Percentiles rank a stretch among this genome's conserved stretches.
Evolutionary conservation across 768 basidiomycete species (phyloP).

Genomic region (Polyporus arcularius): DNA sequence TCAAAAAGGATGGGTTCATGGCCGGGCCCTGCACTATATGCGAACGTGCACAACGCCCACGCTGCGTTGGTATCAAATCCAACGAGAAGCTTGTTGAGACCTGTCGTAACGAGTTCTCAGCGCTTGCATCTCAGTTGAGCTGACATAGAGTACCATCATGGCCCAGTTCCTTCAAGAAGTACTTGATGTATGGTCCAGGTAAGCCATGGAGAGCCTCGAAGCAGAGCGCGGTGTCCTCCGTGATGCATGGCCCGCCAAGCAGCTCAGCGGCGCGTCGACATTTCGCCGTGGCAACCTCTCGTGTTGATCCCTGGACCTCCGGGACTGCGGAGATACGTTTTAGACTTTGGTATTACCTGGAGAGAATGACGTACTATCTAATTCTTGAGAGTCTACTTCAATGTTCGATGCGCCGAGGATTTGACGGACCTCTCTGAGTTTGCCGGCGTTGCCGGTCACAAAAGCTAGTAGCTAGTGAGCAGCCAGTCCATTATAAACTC

Average conservation of each 20-base stretch:
- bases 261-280: slow-evolving; percentile 83
- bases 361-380: slow-evolving; percentile 65
- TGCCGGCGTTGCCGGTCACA: slow-evolving; percentile 94
- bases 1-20: slow-evolving; percentile 81
- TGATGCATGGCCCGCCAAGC: slow-evolving; percentile 65
- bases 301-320: slow-evolving; percentile 91
- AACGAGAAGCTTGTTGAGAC: slow-evolving; percentile 78
- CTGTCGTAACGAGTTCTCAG: slow-evolving; percentile 33
- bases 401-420: slow-evolving; percentile 77
- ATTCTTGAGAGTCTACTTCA: slow-evolving; percentile 71
- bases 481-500: neutral
- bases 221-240: slow-evolving; percentile 94
- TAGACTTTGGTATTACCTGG: too few species aligned
- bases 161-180: slow-evolving; percentile 82
- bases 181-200: slow-evolving; percentile 97
- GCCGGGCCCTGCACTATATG: slow-evolving; percentile 85
- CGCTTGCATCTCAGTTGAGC: too few species aligned
- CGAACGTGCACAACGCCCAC: slow-evolving; percentile 94
- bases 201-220: slow-evolving; percentile 88
- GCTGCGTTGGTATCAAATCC: slow-evolving; percentile 79
- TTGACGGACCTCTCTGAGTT: slow-evolving; percentile 82
- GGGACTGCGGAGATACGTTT: slow-evolving; percentile 64
- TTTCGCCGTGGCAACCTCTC: slow-evolving; percentile 87
- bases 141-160: slow-evolving; percentile 62
- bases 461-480: slow-evolving; percentile 58